These are phyloP conservation scores for Citrus sinensis DNA, from an alignment of 345 rosid species.

Conservation along the genomic window DVS_A1.0 CM039164.1:21819001-21819500, in stretches of 20 bases:
- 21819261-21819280: not conserved
- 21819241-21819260: not conserved
- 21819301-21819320: slow-evolving; percentile 1
- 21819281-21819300: not conserved
- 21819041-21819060: slow-evolving; percentile 39
- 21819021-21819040: slow-evolving; percentile 26
- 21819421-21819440: slow-evolving; percentile 76
- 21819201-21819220: not conserved
- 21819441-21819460: slow-evolving; percentile 94
- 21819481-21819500: slow-evolving; percentile 38
- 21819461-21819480: slow-evolving; percentile 61
- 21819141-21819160: not conserved
- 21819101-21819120: slow-evolving; percentile 79
- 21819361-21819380: slow-evolving; percentile 97
- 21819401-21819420: slow-evolving; percentile 99
- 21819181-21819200: not conserved
- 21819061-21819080: slow-evolving; percentile 46
- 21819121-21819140: slow-evolving; percentile 70
- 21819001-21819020: slow-evolving; percentile 41
- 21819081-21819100: slow-evolving; percentile 77
- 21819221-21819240: not conserved
- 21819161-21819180: not conserved
- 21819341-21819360: slow-evolving; percentile 94
- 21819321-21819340: slow-evolving; percentile 63
- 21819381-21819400: slow-evolving; percentile 92